Percentiles rank a stretch among this genome's conserved stretches.
Conservation (phyloP, 1,284 basidiomycete genomes). For the Cystobasidium pallidum region DNA sequence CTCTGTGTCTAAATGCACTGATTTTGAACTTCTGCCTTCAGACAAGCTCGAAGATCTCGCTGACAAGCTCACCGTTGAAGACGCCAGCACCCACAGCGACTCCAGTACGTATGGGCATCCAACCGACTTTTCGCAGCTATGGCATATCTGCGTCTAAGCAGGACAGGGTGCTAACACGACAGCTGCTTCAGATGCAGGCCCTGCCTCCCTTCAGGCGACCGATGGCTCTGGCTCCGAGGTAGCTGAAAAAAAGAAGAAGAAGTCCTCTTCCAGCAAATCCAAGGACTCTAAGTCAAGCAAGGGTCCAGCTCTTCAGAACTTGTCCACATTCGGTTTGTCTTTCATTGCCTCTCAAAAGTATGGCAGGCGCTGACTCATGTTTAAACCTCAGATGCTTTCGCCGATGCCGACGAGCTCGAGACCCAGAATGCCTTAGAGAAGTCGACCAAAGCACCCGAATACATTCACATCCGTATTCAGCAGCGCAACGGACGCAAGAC, state of each 20-base stretch:
- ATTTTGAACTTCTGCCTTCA: neutral
- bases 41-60: slow-evolving; percentile 40
- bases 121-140: neutral
- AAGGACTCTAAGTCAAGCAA: slow-evolving; percentile 33
- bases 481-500: slow-evolving; percentile 99
- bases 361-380: neutral
- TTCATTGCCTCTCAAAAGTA: neutral
- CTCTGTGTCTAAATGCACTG: neutral
- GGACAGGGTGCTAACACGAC: neutral
- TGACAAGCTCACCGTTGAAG: slow-evolving; percentile 41
- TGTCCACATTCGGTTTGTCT: slow-evolving; percentile 37
- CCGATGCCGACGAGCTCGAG: slow-evolving; percentile 42
- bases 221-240: slow-evolving; percentile 35
- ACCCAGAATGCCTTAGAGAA: slow-evolving; percentile 41
- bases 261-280: slow-evolving; percentile 37
- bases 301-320: slow-evolving; percentile 37
- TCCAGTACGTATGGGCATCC: slow-evolving; percentile 21
- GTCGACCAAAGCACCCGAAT: slow-evolving; percentile 44
- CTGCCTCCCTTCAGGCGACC: slow-evolving; percentile 21
- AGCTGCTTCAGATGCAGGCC: slow-evolving; percentile 12
- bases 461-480: slow-evolving; percentile 72
- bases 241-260: slow-evolving; percentile 45
- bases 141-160: neutral
- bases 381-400: slow-evolving; percentile 20
- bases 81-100: slow-evolving; percentile 31